phyloP scores from a whole-genome alignment of 352 stramenopile species.

The Phytophthora pini region DNA sequence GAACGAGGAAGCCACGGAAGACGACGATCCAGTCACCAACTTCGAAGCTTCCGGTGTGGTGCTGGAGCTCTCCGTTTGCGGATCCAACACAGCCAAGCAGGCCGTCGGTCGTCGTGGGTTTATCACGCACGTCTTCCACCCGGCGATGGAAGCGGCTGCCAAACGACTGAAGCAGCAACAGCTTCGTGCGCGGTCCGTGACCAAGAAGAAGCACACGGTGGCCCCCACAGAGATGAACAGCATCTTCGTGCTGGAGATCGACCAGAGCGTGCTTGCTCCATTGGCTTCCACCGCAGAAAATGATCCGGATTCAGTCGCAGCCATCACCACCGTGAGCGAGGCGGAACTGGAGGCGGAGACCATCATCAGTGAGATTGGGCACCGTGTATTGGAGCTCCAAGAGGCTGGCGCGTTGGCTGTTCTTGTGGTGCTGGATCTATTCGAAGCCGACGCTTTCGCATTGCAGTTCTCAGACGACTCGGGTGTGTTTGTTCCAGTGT shows the following conservation, averaged over 20 bases:
- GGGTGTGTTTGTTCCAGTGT: slow-evolving; percentile 74
- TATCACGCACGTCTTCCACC: slow-evolving; percentile 61
- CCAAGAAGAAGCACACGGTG: slow-evolving; percentile 45
- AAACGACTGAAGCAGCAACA: slow-evolving; percentile 50
- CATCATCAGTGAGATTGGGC: slow-evolving; percentile 53
- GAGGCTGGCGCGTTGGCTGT: slow-evolving; percentile 63
- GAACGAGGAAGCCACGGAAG: slow-evolving; percentile 23
- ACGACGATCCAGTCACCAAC: background rate
- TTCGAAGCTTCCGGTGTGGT: slow-evolving; percentile 22
- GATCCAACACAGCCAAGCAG: slow-evolving; percentile 39
- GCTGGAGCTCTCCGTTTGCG: slow-evolving; percentile 58
- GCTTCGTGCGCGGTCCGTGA: slow-evolving; percentile 34
- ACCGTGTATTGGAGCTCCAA: slow-evolving; percentile 64
- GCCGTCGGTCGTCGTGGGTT: slow-evolving; percentile 45
- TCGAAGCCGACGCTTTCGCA: slow-evolving; percentile 64
- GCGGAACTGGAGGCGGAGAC: slow-evolving; percentile 41
- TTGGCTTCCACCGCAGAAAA: slow-evolving; percentile 18
- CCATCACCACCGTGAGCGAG: slow-evolving; percentile 26
- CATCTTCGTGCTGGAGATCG: slow-evolving; percentile 54
- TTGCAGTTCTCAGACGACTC: slow-evolving; percentile 54
- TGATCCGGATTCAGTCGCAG: background rate
- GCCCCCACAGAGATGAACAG: slow-evolving; percentile 48
- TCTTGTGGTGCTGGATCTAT: slow-evolving; percentile 67
- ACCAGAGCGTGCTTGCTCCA: slow-evolving; percentile 34
- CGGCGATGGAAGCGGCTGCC: slow-evolving; percentile 43